Conservation (phyloP, 2,329 filamentous ascomycete species). For the Clonostachys rosea region DNA sequence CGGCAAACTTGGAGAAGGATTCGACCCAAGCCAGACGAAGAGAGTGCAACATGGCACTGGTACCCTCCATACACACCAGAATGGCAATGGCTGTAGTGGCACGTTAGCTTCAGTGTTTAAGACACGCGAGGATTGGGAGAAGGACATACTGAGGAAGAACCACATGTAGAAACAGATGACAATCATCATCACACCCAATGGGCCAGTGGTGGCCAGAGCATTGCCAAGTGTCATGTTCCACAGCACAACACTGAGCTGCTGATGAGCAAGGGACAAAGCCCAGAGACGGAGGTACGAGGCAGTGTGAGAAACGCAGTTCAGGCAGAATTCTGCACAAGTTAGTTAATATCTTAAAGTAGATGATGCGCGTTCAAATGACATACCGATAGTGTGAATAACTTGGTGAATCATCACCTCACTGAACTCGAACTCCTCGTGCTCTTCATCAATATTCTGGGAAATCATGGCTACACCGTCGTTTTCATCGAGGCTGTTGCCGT, state of each 20-base stretch:
- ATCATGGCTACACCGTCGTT: slow-evolving; percentile 88
- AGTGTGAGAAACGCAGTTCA: slow-evolving; percentile 98
- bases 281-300: slow-evolving; percentile 98
- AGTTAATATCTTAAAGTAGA: slow-evolving; percentile 9
- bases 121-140: background rate
- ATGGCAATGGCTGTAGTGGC: slow-evolving; percentile 42
- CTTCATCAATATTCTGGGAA: slow-evolving; percentile 77
- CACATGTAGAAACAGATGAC: slow-evolving; percentile 82
- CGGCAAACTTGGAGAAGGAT: slow-evolving; percentile 96
- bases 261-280: slow-evolving; percentile 94
- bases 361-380: slow-evolving; percentile 73
- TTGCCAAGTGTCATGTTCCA: slow-evolving; percentile 93
- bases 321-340: slow-evolving; percentile 73
- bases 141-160: slow-evolving; percentile 70
- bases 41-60: slow-evolving; percentile 91
- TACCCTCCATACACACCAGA: slow-evolving; percentile 92
- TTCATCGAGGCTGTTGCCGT: slow-evolving; percentile 51
- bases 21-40: slow-evolving; percentile 94
- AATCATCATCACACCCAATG: slow-evolving; percentile 71
- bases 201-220: slow-evolving; percentile 63
- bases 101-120: slow-evolving; percentile 13
- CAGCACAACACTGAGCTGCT: slow-evolving; percentile 92
- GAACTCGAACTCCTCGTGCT: slow-evolving; percentile 97
- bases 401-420: slow-evolving; percentile 98
- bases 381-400: slow-evolving; percentile 96